These are phyloP conservation scores for Ophiorrhiza pumila DNA, from an alignment of 257 asterid genomes.

Conservation along the genomic window DNA sequence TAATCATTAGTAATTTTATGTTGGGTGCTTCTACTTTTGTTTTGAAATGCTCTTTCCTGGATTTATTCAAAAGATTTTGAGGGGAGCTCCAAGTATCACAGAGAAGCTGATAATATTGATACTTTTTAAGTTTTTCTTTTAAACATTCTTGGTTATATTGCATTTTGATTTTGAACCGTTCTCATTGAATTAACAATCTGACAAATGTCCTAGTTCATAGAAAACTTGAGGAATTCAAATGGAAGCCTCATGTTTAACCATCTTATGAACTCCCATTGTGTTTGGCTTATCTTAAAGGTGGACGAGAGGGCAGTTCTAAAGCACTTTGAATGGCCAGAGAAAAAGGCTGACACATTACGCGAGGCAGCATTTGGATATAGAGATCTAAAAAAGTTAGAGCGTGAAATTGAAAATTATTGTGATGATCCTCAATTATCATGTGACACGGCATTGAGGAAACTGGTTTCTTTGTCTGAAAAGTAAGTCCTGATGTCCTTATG, in stretches of 20 bases:
- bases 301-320: constrained; percentile 93
- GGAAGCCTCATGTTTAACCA: neutral
- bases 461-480: constrained; percentile 80
- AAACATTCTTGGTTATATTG: neutral
- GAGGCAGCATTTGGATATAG: constrained; percentile 88
- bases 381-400: constrained; percentile 76
- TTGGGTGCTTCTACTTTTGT: neutral
- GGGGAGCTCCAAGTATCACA: neutral
- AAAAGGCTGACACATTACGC: constrained; percentile 78
- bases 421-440: constrained; percentile 71
- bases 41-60: neutral
- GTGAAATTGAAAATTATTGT: constrained; percentile 52
- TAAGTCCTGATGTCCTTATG: constrained; percentile 14
- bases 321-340: constrained; percentile 97
- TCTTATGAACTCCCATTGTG: constrained; percentile 8
- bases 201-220: neutral
- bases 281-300: constrained; percentile 44
- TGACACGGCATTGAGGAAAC: constrained; percentile 69
- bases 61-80: neutral
- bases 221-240: neutral
- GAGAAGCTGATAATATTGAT: neutral
- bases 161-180: neutral
- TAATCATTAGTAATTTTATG: neutral
- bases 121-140: neutral
- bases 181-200: neutral